Conservation (phyloP, 352 stramenopile genomes). For the Phytophthora vignae region DNA sequence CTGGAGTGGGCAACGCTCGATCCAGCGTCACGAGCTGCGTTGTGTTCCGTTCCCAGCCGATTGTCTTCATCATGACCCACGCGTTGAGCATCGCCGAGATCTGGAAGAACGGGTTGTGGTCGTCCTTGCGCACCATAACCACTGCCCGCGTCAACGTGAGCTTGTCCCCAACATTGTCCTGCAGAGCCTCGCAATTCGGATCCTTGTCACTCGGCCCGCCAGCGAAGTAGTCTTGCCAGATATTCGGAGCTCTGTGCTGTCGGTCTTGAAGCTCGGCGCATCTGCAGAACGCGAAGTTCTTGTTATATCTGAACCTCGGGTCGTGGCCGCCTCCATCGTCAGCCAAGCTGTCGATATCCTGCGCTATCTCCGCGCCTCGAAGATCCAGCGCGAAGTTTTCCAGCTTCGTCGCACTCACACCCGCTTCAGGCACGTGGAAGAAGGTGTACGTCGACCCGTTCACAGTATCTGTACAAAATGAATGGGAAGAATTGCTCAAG, state of each 20-base stretch:
- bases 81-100: conserved; percentile 48
- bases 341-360: conserved; percentile 27
- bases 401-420: conserved; percentile 29
- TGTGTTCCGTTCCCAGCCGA: conserved; percentile 31
- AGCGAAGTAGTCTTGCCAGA: conserved; percentile 38
- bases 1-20: conserved; percentile 35
- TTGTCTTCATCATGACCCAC: conserved; percentile 40
- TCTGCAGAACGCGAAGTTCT: conserved; percentile 30
- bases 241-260: conserved; percentile 16
- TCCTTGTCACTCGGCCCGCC: conserved; percentile 16
- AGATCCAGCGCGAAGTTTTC: conserved; percentile 37
- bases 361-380: conserved; percentile 19
- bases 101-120: conserved; percentile 63
- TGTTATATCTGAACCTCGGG: conserved; percentile 37
- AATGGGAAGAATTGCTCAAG: conserved; percentile 24
- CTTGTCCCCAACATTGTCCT: conserved; percentile 1
- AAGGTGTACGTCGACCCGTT: conserved; percentile 28
- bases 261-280: conserved; percentile 30
- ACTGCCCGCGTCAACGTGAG: conserved; percentile 27
- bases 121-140: conserved; percentile 46
- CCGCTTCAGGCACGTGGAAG: conserved; percentile 23
- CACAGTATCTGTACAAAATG: conserved; percentile 16
- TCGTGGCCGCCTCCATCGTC: conserved; percentile 34
- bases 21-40: conserved; percentile 57
- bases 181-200: conserved; percentile 5